Evolutionary conservation across 2,329 filamentous ascomycete genomes (phyloP).

Genomic region (Exophiala sp.): DNA sequence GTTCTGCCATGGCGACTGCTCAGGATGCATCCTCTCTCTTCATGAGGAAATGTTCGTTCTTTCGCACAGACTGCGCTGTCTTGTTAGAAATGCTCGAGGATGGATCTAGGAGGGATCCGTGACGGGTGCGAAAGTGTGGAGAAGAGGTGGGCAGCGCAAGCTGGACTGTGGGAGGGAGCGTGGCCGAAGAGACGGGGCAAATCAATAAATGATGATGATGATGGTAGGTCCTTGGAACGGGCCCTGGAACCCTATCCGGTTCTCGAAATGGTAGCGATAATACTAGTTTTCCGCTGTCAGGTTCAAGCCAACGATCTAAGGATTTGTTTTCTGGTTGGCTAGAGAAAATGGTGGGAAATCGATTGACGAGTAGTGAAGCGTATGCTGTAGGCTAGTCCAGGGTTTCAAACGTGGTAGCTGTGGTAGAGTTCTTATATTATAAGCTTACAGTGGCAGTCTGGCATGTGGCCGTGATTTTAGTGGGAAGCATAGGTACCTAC

Average conservation of each 20-base stretch:
- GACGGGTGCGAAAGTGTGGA: conserved; percentile 2
- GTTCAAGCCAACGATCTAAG: background rate
- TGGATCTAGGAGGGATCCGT: background rate
- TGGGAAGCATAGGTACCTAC: too few relatives aligned
- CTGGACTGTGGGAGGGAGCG: background rate
- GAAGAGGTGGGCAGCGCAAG: conserved; percentile 1
- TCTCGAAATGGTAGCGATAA: background rate
- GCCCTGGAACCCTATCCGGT: too few relatives aligned
- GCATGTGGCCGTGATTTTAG: too few relatives aligned
- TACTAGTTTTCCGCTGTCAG: background rate
- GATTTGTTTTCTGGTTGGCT: background rate
- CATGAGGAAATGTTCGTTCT: conserved; percentile 6
- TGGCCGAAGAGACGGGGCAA: background rate
- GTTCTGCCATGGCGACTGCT: conserved; percentile 21
- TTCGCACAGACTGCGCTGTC: background rate
- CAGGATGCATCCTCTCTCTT: conserved; percentile 16
- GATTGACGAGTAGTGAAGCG: background rate
- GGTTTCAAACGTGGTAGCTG: too few relatives aligned
- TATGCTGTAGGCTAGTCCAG: too few relatives aligned
- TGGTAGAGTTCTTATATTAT: too few relatives aligned
- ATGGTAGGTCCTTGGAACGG: too few relatives aligned
- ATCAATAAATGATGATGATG: conserved; percentile 1
- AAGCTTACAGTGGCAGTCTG: too few relatives aligned
- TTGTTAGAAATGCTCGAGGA: background rate
- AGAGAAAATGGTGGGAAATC: background rate